Base-by-base conservation (phyloP, 139 green algal genomes). In the Gonium pectorale region DNA sequence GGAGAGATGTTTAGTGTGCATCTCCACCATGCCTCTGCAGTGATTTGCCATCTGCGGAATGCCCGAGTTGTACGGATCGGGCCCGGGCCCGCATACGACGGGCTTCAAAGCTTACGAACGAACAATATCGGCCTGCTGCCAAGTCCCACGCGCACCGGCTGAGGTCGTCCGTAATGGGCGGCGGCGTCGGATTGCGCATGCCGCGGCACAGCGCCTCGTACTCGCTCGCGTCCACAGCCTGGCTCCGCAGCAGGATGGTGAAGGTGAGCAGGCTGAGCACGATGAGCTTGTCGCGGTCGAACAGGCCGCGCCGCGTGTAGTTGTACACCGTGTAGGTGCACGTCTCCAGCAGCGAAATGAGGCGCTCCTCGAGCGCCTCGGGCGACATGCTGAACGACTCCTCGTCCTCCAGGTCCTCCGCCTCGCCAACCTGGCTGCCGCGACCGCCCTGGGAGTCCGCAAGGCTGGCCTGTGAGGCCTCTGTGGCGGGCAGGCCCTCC, bases 281-380 rank as follows among this genome's bases (percentile, higher is more conserved):
- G 78, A 96, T 97, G 40, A 97, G 91, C 90, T 97, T 98, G 91
- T 98, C 95, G 35, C 90, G 89, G 86, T 98, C 95, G 78, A 98
- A 98, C 68, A 98, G 92, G 33, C 95, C 95, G 67, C 95, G 91
- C 37, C 95, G 89, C 31, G 94, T 97, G 92, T 95, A 98, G 90
- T 96, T 93, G 91, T 93, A 98, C 49, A 97, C 94, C 26, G 94
- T 96, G 90, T 93, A 97, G 13, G 95, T 97, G 88, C 89, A 95
- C 15, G 90, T 93, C 85, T 96, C 92, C 56, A 96, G 86, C 81
- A 98, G 90, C 7, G 67, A 82, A 52, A 86, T 70, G 46, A 91
- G 88, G 6, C 95, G 91, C 31, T 89, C 87, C 86, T 94, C 93
- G 40, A 98, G 91, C 82, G 92, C 89, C 81, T 96, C 95, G 29